Evolutionary conservation across 2,329 filamentous ascomycete species (phyloP).

Genomic region (Daldinia sp.): DNA sequence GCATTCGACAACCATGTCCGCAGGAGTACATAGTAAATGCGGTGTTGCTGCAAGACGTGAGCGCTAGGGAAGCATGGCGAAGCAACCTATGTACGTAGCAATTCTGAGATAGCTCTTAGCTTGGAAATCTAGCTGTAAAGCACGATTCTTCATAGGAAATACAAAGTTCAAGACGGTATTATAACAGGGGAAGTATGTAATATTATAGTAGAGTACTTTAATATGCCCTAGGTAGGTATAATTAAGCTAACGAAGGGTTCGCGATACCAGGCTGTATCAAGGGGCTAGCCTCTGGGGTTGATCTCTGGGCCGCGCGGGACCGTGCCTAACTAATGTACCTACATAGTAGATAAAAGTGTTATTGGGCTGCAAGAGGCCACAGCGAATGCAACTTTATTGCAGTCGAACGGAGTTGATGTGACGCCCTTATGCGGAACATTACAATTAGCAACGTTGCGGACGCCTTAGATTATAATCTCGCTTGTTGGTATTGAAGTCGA

Average conservation of each 20-base stretch:
- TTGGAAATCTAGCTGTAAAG: neutral
- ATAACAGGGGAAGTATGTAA: neutral
- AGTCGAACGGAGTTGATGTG: slow-evolving; percentile 5
- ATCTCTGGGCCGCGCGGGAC: neutral
- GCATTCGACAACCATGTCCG: slow-evolving; percentile 38
- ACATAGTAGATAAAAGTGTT: slow-evolving; percentile 12
- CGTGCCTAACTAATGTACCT: slow-evolving; percentile 10
- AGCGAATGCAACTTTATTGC: slow-evolving; percentile 7
- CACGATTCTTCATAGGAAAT: neutral
- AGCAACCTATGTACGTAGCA: slow-evolving; percentile 9
- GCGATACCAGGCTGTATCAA: neutral
- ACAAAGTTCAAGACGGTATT: neutral
- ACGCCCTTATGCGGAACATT: slow-evolving; percentile 10
- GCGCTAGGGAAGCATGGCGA: slow-evolving; percentile 39
- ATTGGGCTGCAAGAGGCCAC: slow-evolving; percentile 19
- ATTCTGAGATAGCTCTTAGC: neutral
- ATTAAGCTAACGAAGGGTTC: slow-evolving; percentile 3
- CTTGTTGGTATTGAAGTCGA: neutral
- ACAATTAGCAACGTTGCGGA: slow-evolving; percentile 8
- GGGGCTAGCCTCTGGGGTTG: neutral
- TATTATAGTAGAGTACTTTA: neutral
- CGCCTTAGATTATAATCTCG: slow-evolving; percentile 8
- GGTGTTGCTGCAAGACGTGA: slow-evolving; percentile 40
- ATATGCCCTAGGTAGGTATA: neutral
- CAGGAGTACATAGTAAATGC: slow-evolving; percentile 32